phyloP scores from a whole-genome alignment of 2,329 filamentous ascomycete genomes.

The Botrytis byssoidea region DNA sequence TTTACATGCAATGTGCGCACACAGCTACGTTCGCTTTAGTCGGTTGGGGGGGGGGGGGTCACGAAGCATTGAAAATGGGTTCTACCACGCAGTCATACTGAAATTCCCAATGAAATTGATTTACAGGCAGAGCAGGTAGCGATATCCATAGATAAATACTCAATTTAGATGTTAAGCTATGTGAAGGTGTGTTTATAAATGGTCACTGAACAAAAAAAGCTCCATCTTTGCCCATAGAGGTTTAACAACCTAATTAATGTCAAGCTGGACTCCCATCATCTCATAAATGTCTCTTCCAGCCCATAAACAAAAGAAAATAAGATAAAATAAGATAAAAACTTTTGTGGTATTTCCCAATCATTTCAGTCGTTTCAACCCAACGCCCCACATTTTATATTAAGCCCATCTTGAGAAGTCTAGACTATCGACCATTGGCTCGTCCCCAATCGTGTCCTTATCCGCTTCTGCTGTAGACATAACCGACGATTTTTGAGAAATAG shows the following conservation, averaged over 20 bases:
- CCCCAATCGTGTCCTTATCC: constrained; percentile 42
- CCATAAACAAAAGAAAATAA: neutral
- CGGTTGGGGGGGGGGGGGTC: neutral
- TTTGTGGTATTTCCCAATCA: constrained; percentile 34
- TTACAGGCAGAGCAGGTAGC: neutral
- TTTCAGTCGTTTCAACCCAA: constrained; percentile 7
- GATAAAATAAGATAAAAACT: constrained; percentile 21
- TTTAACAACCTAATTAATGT: neutral
- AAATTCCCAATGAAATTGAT: neutral
- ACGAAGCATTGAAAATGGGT: neutral
- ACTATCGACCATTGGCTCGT: constrained; percentile 37
- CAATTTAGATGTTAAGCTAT: neutral
- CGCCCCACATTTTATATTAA: constrained; percentile 25
- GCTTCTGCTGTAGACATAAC: constrained; percentile 56
- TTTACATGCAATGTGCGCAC: neutral
- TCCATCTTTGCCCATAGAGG: neutral
- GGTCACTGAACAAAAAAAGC: neutral
- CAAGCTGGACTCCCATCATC: neutral
- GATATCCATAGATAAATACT: neutral
- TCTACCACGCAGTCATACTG: neutral
- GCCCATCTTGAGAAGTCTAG: constrained; percentile 41
- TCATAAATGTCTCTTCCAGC: neutral
- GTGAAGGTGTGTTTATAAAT: neutral
- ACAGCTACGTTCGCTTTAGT: neutral
- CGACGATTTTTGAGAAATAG: constrained; percentile 59